A percentile compares a stretch with the other conserved stretches of the same genome.
These are phyloP conservation scores for Rhizopogon salebrosus DNA, from an alignment of 768 basidiomycete genomes.

Conservation along the genomic window DNA sequence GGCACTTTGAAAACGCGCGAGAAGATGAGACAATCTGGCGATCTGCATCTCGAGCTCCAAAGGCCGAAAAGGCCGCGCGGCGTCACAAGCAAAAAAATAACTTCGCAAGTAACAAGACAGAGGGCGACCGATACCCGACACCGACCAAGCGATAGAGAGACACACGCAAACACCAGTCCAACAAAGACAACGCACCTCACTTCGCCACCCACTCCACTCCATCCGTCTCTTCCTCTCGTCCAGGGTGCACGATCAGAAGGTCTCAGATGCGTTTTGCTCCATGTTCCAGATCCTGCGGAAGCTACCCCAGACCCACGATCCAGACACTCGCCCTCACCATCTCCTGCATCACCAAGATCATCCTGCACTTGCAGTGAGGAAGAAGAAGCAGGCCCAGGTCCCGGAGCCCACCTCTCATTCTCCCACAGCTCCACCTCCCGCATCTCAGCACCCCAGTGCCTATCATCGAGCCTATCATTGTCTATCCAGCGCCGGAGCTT, in stretches of 20 bases:
- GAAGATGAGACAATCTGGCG: no score
- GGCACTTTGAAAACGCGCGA: no score
- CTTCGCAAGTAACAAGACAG: no score
- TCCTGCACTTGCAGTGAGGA: background rate
- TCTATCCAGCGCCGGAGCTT: constrained; percentile 40
- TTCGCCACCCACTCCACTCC: constrained; percentile 54
- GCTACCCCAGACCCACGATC: background rate
- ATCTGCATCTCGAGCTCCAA: no score
- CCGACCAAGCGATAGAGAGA: no score
- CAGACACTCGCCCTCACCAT: background rate
- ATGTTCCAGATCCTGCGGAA: constrained; percentile 15
- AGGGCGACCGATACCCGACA: no score
- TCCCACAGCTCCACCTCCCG: constrained; percentile 74
- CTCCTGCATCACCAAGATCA: constrained; percentile 11
- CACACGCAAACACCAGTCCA: no score
- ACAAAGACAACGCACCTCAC: constrained; percentile 47
- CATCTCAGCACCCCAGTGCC: constrained; percentile 60
- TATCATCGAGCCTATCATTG: constrained; percentile 60
- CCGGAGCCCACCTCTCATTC: constrained; percentile 60
- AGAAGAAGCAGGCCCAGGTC: background rate
- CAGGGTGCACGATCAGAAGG: constrained; percentile 53
- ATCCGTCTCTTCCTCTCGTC: constrained; percentile 69
- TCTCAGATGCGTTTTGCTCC: constrained; percentile 34
- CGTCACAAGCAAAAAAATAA: no score
- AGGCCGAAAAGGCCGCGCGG: no score